Evolutionary conservation across 305 asterid species (phyloP).

Genomic region (Petunia hybrid): DNA sequence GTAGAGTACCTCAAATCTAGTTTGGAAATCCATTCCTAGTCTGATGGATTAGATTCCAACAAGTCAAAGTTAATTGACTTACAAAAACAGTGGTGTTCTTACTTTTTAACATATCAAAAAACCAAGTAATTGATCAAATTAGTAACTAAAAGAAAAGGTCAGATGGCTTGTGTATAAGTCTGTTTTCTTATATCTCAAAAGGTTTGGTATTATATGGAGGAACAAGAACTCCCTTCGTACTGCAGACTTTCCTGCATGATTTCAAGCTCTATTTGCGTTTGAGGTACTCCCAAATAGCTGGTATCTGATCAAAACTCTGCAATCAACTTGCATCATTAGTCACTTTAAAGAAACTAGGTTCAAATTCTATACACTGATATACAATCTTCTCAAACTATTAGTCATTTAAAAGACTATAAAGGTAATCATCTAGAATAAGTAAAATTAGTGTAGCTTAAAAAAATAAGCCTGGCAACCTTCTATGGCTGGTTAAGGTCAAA

Average conservation of each 20-base stretch:
- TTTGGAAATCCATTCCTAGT: background rate
- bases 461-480: too few relatives aligned
- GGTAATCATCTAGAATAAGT: too few relatives aligned
- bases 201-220: background rate
- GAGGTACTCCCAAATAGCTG: constrained; percentile 1
- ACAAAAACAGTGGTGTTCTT: constrained; percentile 4
- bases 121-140: background rate
- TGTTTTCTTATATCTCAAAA: constrained; percentile 2
- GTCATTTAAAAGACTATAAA: too few relatives aligned
- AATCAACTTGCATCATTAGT: too few relatives aligned
- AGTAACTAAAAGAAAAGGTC: constrained; percentile 29
- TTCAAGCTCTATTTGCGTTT: constrained; percentile 11
- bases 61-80: constrained; percentile 24
- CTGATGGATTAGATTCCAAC: background rate
- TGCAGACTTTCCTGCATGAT: background rate
- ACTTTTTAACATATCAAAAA: constrained; percentile 15
- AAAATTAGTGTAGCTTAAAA: too few relatives aligned
- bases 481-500: too few relatives aligned
- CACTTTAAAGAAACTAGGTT: too few relatives aligned
- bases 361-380: too few relatives aligned
- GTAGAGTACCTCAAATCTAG: background rate
- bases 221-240: constrained; percentile 1
- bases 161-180: background rate
- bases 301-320: too few relatives aligned
- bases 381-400: too few relatives aligned